Evolutionary conservation across 148 eudicot genomes (phyloP), one percentile per base, ranked within the genome.

Genomic region (Linanthus parryae): DNA sequence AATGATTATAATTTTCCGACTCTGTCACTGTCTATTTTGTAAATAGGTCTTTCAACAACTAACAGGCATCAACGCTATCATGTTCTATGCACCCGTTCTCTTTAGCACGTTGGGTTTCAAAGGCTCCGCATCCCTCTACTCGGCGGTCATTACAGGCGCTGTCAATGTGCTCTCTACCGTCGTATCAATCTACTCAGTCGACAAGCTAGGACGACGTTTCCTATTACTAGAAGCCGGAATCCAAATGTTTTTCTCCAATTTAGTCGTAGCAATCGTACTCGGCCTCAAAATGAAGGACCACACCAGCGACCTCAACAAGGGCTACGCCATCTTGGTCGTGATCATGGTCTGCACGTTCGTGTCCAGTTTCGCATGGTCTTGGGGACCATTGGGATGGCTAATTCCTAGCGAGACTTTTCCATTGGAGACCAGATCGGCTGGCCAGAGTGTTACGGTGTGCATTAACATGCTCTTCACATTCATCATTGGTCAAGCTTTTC

Each of bases 331-430:
- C 58, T 39, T 92, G 0, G 96, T 92, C 0, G 94, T 92, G 2
- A 25, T 92, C 48, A 12, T 92, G 52, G 71, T 92, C 0, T 92
- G 98, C 73, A 77, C 88, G 1, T 92, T 79, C 25, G 84, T 92
- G 16, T 73, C 96, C 1, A 54, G 88, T 0, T 92, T 92, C 2
- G 98, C 96, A 0, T 92, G 98, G 98, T 92, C 98, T 0, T 87
- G 94, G 90, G 98, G 98, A 1, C 98, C 96, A 0, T 71, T 92
- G 0, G 96, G 98, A 0, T 92, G 98, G 98, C 83, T 92, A 1
- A 92, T 92, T 28, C 98, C 98, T 1, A 87, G 96, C 2, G 99
- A 92, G 68, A 87, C 83, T 2, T 92, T 87, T 66, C 98, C 91
- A 0, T 39, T 92, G 30, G 99, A 87, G 70, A 92, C 99, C 0